Base-by-base conservation (phyloP, 805 yeast genomes). In the Teunomyces kruisii region DNA sequence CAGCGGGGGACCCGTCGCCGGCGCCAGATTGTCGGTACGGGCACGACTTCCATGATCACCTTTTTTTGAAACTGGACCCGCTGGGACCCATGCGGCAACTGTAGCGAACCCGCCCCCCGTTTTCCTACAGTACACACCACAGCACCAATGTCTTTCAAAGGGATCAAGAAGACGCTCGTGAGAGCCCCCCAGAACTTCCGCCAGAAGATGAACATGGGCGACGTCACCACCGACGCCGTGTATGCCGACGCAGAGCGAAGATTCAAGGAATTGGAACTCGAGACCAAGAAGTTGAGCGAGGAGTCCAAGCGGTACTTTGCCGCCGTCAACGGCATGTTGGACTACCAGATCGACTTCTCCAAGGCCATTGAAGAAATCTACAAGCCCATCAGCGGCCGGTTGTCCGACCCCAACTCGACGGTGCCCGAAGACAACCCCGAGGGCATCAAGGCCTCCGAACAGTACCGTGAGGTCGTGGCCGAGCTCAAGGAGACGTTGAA, bases 221-320 rank as follows among this genome's bases (percentile, higher is more conserved):
- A 72, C 28, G 57, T 71, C 40, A 72, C 78, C 35, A 53, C 53
- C 39, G 99, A 94, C 61, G 81, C 96, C 0, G 97, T 94, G 10
- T 94, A 90, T 65, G 79, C 78, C 24, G 99, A 94, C 70, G 98
- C 99, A 6, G 99, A 94, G 67, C 81, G 97, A 65, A 80, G 99
- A 59, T 94, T 94, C 75, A 87, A 86, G 62, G 97, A 92, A 61
- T 75, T 94, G 57, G 99, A 94, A 66, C 64, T 70, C 13, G 96
- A 91, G 65, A 90, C 97, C 31, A 88, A 89, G 70, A 86, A 88
- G 61, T 75, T 94, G 48, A 86, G 90, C 56, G 89, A 86, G 31
- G 98, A 92, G 68, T 85, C 96, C 26, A 88, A 85, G 58, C 80
- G 96, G 62, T 94, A 94, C 68, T 90, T 88, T 57, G 78, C 79